These are phyloP conservation scores for Aureobasidium namibiae DNA, from an alignment of 2,329 filamentous ascomycete genomes.

Conservation along the genomic window DNA sequence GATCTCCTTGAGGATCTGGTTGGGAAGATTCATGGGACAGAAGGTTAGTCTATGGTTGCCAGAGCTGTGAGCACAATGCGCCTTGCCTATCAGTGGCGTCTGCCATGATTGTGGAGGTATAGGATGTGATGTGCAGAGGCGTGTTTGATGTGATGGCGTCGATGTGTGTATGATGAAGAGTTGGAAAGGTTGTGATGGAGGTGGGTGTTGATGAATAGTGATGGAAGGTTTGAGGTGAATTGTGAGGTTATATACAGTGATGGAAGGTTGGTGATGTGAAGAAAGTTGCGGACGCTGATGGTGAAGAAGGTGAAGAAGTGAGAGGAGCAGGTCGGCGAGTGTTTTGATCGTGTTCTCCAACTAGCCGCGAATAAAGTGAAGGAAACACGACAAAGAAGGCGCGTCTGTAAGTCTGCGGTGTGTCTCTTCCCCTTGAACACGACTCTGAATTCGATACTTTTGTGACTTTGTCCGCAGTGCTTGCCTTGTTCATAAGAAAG, in stretches of 20 bases:
- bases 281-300: not conserved
- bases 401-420: not conserved
- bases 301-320: not conserved
- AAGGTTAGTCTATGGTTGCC: no score
- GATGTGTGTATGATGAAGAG: not conserved
- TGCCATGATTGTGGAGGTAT: not conserved
- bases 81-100: not conserved
- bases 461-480: not conserved
- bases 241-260: no score
- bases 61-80: not conserved
- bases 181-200: not conserved
- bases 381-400: not conserved
- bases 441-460: no score
- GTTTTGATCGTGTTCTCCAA: not conserved
- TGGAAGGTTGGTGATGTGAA: not conserved
- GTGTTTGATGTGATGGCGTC: not conserved
- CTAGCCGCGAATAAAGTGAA: not conserved
- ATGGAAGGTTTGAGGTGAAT: not conserved
- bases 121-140: not conserved
- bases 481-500: not conserved
- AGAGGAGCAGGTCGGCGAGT: not conserved
- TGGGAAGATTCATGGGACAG: not conserved
- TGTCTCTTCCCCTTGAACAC: not conserved
- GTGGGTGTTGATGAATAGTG: not conserved
- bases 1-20: not conserved